These are phyloP conservation scores for Saccharomycodes ludwigii DNA, from an alignment of 805 yeast genomes.

Conservation along the genomic window DNA sequence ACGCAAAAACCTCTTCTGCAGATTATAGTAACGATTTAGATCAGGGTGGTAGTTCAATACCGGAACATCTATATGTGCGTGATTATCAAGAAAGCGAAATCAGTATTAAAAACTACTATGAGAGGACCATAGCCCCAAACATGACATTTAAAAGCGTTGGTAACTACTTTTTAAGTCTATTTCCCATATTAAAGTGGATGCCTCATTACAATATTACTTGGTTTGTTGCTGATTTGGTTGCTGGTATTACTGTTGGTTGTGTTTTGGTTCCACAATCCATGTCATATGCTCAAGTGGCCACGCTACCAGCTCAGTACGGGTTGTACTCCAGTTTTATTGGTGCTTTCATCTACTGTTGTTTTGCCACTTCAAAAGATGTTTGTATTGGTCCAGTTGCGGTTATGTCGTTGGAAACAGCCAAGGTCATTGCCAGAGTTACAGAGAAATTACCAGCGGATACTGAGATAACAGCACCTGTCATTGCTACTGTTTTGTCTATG, in stretches of 20 bases:
- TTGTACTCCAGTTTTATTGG: constrained; percentile 88
- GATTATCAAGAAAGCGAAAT: too few relatives aligned
- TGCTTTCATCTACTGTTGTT: constrained; percentile 75
- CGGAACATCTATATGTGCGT: too few relatives aligned
- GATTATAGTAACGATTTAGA: too few relatives aligned
- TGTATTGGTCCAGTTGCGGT: constrained; percentile 97
- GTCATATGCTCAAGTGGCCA: constrained; percentile 88
- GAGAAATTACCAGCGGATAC: constrained; percentile 29
- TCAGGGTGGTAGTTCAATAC: too few relatives aligned
- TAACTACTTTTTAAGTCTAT: constrained; percentile 47
- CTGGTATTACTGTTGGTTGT: constrained; percentile 88
- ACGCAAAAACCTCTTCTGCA: too few relatives aligned
- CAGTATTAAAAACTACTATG: too few relatives aligned
- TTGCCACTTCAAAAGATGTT: constrained; percentile 92
- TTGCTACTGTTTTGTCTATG: constrained; percentile 70
- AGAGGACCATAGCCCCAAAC: constrained; percentile 10
- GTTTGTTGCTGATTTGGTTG: constrained; percentile 73
- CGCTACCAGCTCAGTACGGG: constrained; percentile 72
- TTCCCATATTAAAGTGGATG: constrained; percentile 80
- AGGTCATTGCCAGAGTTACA: constrained; percentile 57
- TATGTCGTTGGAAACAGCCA: constrained; percentile 78
- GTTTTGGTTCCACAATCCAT: constrained; percentile 91
- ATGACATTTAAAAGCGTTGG: constrained; percentile 25
- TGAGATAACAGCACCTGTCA: constrained; percentile 43
- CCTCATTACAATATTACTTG: constrained; percentile 70